A percentile compares a stretch with the other conserved stretches of the same genome.
These are phyloP conservation scores for Neonectria coccinea DNA, from an alignment of 2,329 filamentous ascomycete species.

Conservation along the genomic window DNA sequence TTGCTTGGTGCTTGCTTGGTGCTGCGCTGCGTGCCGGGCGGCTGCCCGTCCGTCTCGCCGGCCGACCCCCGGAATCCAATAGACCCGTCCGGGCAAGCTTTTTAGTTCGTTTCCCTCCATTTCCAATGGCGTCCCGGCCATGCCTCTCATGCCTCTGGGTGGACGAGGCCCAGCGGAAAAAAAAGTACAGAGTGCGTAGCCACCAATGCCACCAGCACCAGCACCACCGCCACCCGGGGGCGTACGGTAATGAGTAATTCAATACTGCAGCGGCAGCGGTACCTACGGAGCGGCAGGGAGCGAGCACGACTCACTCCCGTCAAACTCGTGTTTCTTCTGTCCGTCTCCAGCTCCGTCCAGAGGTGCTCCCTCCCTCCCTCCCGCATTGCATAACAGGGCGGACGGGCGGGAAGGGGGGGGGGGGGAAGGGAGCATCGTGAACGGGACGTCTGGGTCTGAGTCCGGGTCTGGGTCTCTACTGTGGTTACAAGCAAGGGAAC, in stretches of 20 bases:
- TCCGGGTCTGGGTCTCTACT: background rate
- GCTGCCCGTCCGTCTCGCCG: conserved; percentile 11
- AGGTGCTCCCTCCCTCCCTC: background rate
- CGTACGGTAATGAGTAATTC: conserved; percentile 23
- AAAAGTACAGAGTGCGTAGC: conserved; percentile 23
- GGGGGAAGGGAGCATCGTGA: background rate
- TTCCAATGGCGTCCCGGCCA: conserved; percentile 7
- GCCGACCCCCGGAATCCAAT: conserved; percentile 21
- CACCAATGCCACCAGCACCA: conserved; percentile 32
- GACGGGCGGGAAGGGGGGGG: background rate
- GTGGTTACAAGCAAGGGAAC: conserved; percentile 14
- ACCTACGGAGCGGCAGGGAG: conserved; percentile 1
- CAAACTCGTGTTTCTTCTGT: conserved; percentile 1
- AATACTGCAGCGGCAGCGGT: conserved; percentile 25
- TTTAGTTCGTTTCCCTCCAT: conserved; percentile 12
- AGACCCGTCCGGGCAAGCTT: conserved; percentile 7
- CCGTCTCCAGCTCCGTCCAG: background rate
- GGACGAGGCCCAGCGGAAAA: conserved; percentile 16
- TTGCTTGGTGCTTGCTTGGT: background rate
- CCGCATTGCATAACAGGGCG: conserved; percentile 5
- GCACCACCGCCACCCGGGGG: conserved; percentile 34
- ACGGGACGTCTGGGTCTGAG: background rate
- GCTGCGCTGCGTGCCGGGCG: background rate
- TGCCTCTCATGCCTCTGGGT: conserved; percentile 2
- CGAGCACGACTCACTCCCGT: conserved; percentile 9